Percentiles rank a stretch among this genome's conserved stretches.
phyloP scores from a whole-genome alignment of 371 early-diverging fungal species.

The Actinomortierella wolfii region DNA sequence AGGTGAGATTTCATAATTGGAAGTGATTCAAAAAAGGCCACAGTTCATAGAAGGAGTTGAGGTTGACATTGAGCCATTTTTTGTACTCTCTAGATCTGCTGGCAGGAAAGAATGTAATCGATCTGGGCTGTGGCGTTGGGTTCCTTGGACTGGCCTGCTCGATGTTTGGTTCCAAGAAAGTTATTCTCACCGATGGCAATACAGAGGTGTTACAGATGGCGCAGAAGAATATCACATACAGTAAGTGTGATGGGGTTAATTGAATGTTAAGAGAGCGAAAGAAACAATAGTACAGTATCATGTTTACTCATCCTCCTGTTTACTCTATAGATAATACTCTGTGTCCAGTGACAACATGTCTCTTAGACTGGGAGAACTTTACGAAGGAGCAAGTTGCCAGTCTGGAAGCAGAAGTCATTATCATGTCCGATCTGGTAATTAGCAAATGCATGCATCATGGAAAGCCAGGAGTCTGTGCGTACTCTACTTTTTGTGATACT shows the following conservation, averaged over 20 bases:
- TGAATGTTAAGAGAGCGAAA: neutral
- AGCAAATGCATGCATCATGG: neutral
- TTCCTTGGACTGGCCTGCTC: conserved; percentile 40
- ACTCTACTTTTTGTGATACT: neutral
- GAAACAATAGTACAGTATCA: neutral
- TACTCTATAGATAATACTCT: conserved; percentile 16
- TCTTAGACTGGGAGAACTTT: conserved; percentile 43
- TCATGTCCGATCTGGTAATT: conserved; percentile 42
- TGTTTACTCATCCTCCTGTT: too few species aligned
- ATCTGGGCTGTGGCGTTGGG: conserved; percentile 44
- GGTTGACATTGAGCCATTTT: too few species aligned
- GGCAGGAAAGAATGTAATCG: conserved; percentile 36
- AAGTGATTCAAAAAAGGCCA: too few species aligned
- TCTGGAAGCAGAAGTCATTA: conserved; percentile 32
- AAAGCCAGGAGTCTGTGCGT: neutral
- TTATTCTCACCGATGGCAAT: conserved; percentile 40
- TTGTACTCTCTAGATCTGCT: conserved; percentile 15
- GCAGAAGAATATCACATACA: conserved; percentile 30
- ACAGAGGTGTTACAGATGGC: conserved; percentile 35
- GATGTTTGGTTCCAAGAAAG: conserved; percentile 29
- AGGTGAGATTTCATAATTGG: conserved; percentile 10
- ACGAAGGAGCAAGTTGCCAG: conserved; percentile 34
- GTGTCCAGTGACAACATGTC: conserved; percentile 27
- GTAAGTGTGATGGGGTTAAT: conserved; percentile 6
- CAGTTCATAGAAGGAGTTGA: too few species aligned